phyloP scores from a whole-genome alignment of 192 early-diverging fungal species.

The Backusella sp. region DNA sequence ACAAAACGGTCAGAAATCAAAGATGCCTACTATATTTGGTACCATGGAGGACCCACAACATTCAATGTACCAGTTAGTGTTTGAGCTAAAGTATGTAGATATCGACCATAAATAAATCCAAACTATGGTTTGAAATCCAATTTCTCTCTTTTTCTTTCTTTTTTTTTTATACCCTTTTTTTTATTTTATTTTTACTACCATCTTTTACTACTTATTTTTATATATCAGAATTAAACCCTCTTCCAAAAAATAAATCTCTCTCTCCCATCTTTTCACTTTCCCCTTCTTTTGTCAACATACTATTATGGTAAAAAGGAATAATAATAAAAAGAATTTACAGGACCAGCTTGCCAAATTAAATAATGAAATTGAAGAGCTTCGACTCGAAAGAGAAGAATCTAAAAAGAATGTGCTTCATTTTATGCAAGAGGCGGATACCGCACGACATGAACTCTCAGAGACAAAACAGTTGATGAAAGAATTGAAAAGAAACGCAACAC shows the following conservation, averaged over 20 bases:
- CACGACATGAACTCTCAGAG: not conserved
- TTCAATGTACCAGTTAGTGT: conserved; percentile 21
- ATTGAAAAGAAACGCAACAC: not conserved
- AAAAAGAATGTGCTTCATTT: conserved; percentile 22
- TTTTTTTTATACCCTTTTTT: not conserved
- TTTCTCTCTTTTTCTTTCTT: not conserved
- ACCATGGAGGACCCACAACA: conserved; percentile 36
- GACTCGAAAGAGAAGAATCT: conserved; percentile 19
- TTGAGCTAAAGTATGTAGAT: conserved; percentile 19
- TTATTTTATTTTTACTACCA: not conserved
- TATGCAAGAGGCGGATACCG: conserved; percentile 24
- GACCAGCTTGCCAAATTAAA: conserved; percentile 11
- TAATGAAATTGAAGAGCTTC: conserved; percentile 27
- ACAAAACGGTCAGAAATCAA: conserved; percentile 41
- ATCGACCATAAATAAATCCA: conserved; percentile 4
- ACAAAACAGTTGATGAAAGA: not conserved
- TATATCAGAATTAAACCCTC: not conserved
- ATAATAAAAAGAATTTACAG: conserved; percentile 16
- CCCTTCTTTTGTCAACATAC: not conserved
- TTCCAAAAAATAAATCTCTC: not conserved
- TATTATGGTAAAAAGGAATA: conserved; percentile 6
- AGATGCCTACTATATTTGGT: conserved; percentile 39
- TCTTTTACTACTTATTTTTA: conserved; percentile 4
- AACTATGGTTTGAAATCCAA: not conserved
- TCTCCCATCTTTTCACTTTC: not conserved